phyloP scores from a whole-genome alignment of 2,329 filamentous ascomycete species.

The Fusarium mundagurra region DNA sequence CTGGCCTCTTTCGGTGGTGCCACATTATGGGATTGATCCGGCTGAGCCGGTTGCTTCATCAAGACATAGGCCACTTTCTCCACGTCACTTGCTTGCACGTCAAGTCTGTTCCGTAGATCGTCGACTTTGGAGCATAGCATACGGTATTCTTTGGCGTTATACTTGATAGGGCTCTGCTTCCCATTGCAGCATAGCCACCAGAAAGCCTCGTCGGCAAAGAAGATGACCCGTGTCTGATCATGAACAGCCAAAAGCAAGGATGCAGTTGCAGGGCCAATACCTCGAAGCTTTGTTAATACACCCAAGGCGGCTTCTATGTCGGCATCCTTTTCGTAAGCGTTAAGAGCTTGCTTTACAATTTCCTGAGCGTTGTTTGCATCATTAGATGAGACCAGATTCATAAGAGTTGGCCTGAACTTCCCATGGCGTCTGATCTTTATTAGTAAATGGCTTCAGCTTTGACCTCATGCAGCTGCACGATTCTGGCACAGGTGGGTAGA shows the following conservation, averaged over 20 bases:
- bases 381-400: slow-evolving; percentile 72
- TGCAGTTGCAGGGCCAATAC: slow-evolving; percentile 82
- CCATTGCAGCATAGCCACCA: slow-evolving; percentile 73
- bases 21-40: slow-evolving; percentile 3
- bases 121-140: slow-evolving; percentile 59
- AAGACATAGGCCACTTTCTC: slow-evolving; percentile 79
- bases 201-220: slow-evolving; percentile 85
- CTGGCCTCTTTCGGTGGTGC: slow-evolving; percentile 13
- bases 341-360: slow-evolving; percentile 64
- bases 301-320: slow-evolving; percentile 60
- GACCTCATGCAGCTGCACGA: not conserved
- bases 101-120: slow-evolving; percentile 58
- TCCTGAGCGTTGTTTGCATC: slow-evolving; percentile 55
- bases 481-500: not conserved
- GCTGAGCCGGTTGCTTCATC: slow-evolving; percentile 54
- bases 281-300: slow-evolving; percentile 69
- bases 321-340: slow-evolving; percentile 52
- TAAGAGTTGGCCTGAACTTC: slow-evolving; percentile 69
- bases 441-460: not conserved
- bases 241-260: slow-evolving; percentile 76
- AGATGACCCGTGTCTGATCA: slow-evolving; percentile 68
- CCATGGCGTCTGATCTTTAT: slow-evolving; percentile 62
- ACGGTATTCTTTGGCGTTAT: slow-evolving; percentile 74
- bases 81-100: slow-evolving; percentile 67
- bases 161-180: slow-evolving; percentile 67